Base-by-base conservation (phyloP, 257 asterid species). In the Nicotiana otophora region DNA sequence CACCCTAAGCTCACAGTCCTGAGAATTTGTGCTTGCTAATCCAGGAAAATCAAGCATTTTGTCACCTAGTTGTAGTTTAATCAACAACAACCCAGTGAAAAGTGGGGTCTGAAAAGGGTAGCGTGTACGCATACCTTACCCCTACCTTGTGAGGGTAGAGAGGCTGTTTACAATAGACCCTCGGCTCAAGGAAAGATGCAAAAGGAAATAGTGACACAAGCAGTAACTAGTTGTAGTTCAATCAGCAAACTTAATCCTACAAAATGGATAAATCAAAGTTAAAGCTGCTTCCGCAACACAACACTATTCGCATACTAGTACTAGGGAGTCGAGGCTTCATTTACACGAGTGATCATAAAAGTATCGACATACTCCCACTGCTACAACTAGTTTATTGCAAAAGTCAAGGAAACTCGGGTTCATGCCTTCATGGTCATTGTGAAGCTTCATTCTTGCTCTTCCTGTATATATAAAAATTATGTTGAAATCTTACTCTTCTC, bases 401-500 rank as follows among this genome's bases (percentile, higher is more conserved):
- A 46, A 28, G 80, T 36, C 42, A 48, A 74, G 62, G 80, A 34
- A 74, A 48, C 61, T 51, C 28, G 34, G n/a, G 4, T 14, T 26
- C 2, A n/a, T 74, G 80, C 39, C 51, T 42, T 12, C 57, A n/a
- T 74, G 80, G 62, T 74, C 80, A 74, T 74, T 74, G 62, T 48
- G 62, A 74, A 74, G 63, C 14, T 74, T 74, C 9, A 3, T 51
- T 26, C 16, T 72, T 51, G 80, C 80, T 15, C 62, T 14, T 74
- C 39, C 12, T 48, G 23, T 46, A 74, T 7, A 23, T 48, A 42
- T 42, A 42, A 10, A 70, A 46, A 36, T 74, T 74, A 3, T 3
- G 42, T 51, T 23, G 55, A 31, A 48, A 74, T 67, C 72, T 12
- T 85, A 85, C 16, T 85, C 89, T 23, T 76, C 92, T 17, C 83